Evolutionary conservation across 345 rosid species (phyloP).

Genomic region (Erucastrum elatum): DNA sequence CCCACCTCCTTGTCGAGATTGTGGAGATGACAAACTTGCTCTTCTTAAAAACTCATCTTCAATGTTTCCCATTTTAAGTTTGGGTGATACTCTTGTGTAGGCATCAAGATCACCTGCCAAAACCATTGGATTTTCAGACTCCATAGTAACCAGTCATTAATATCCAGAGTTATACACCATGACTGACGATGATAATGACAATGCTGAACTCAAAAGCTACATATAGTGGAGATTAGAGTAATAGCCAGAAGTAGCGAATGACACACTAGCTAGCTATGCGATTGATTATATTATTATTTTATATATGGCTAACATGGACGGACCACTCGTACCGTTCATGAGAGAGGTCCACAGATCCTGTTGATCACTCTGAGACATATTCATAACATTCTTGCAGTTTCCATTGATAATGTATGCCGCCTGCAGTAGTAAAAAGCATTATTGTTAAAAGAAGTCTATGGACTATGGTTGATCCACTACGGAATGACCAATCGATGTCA

Average conservation of each 20-base stretch:
- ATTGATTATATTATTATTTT: background rate
- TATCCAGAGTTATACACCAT: background rate
- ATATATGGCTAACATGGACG: slow-evolving; percentile 8
- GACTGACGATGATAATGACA: background rate
- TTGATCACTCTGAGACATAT: slow-evolving; percentile 93
- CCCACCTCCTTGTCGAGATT: slow-evolving; percentile 46
- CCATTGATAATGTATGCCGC: slow-evolving; percentile 91
- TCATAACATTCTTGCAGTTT: slow-evolving; percentile 93
- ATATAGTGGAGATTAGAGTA: background rate
- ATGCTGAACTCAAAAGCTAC: slow-evolving; percentile 5
- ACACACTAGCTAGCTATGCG: background rate
- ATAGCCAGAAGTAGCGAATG: background rate
- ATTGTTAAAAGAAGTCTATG: slow-evolving; percentile 8
- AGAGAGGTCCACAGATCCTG: slow-evolving; percentile 80
- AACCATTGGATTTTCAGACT: slow-evolving; percentile 18
- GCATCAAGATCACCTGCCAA: slow-evolving; percentile 78
- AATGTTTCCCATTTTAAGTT: slow-evolving; percentile 71
- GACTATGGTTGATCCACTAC: background rate
- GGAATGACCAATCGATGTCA: background rate
- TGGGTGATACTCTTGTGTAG: slow-evolving; percentile 63
- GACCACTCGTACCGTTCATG: slow-evolving; percentile 59
- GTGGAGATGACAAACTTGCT: slow-evolving; percentile 38
- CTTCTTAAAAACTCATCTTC: slow-evolving; percentile 61
- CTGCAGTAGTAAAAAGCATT: slow-evolving; percentile 43
- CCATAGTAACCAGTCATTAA: background rate